Evolutionary conservation across 2,329 filamentous ascomycete genomes (phyloP), one percentile per base, ranked within the genome.

Genomic region (Xylaria hypoxylon): DNA sequence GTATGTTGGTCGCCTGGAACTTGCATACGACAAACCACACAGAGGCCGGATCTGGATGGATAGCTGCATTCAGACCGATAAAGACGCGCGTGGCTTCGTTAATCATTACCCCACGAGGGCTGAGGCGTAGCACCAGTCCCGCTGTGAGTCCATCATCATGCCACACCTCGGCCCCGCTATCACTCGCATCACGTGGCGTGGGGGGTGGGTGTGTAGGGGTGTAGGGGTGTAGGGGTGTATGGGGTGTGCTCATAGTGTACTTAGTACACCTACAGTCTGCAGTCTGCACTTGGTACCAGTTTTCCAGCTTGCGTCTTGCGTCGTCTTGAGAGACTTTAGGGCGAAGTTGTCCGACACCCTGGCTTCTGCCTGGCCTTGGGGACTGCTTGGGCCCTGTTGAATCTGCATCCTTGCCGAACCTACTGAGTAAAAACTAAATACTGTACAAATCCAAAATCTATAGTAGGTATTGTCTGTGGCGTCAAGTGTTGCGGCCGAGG

Each of bases 51-150:
- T 66, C 59, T 66, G 59, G 59, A 38, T 55, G 53, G 35, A 40
- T 19, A 5, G 22, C 58, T 44, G 55, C 50, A 60, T 52, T 51
- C 50, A 50, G 42, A 35, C 56, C 52, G 57, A 61, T 51, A 57
- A 53, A 66, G 59, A 53, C 63, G 31, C 52, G 58, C 52, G 58
- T 65, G 63, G 63, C 51, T 45, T 61, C 42, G 63, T 57, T 47
- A 62, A 62, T 65, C 63, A 62, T 58, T 62, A 47, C 63, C 63
- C 63, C 62, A 60, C 62, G 56, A 59, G 56, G 58, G 45, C 52
- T 48, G 51, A 58, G 45, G 47, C 19, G 26, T 19, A 40, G 60
- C 52, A 31, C 19, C 33, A 26, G 28, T 31, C 35, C 35, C 11
- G 13, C 13, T 38, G 35, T 38, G 35, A 26, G 22, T 17, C 51